Percentiles rank a stretch among this genome's conserved stretches.
These are phyloP conservation scores for Theobroma grandiflorum DNA, from an alignment of 441 rosid species.

Conservation along the genomic window DNA sequence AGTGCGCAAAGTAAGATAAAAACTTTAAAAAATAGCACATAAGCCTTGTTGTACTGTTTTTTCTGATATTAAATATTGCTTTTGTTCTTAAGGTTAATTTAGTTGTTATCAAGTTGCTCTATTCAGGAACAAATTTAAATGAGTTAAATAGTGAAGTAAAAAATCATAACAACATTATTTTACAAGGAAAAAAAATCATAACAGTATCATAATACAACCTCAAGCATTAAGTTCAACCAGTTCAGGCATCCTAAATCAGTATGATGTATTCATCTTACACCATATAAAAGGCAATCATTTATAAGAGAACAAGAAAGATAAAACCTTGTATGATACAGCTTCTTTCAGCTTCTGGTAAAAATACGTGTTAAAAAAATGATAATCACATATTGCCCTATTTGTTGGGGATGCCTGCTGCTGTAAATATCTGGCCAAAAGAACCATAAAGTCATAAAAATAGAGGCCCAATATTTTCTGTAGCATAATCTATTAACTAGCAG, in stretches of 20 bases:
- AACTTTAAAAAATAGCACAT: slow-evolving; percentile 11
- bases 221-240: neutral
- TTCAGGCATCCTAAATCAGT: slow-evolving; percentile 11
- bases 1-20: neutral
- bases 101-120: slow-evolving; percentile 8
- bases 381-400: slow-evolving; percentile 57
- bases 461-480: neutral
- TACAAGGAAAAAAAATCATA: neutral
- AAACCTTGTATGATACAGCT: slow-evolving; percentile 75
- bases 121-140: neutral
- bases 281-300: neutral
- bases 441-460: slow-evolving; percentile 18
- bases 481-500: neutral
- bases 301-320: slow-evolving; percentile 27
- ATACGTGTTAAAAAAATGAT: slow-evolving; percentile 86
- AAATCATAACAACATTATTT: neutral
- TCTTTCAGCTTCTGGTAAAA: slow-evolving; percentile 90
- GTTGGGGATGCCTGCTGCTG: slow-evolving; percentile 61
- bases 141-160: neutral
- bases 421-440: slow-evolving; percentile 62
- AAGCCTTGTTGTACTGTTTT: neutral
- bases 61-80: neutral
- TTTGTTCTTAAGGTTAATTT: neutral
- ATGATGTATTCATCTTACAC: slow-evolving; percentile 11
- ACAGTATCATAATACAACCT: neutral